phyloP scores from a whole-genome alignment of 2,329 filamentous ascomycete genomes.

The Xylariaceae sp. region DNA sequence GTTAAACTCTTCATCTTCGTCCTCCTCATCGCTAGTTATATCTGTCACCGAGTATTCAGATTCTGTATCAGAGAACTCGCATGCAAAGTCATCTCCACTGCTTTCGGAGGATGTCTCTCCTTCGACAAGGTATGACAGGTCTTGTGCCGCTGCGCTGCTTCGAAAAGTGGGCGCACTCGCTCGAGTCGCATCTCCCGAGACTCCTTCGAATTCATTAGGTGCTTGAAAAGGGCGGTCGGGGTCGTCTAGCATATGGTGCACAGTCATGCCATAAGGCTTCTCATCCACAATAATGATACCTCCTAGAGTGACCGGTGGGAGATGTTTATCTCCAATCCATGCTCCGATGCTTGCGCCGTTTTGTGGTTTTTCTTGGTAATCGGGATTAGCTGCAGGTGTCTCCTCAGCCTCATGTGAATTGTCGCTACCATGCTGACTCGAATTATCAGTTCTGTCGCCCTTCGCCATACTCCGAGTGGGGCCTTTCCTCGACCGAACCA shows the following conservation, averaged over 20 bases:
- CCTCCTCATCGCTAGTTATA: slow-evolving; percentile 60
- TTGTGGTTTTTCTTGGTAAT: slow-evolving; percentile 77
- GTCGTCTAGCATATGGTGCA: slow-evolving; percentile 93
- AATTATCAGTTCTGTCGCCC: slow-evolving; percentile 32
- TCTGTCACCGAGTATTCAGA: slow-evolving; percentile 46
- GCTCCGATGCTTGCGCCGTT: slow-evolving; percentile 95
- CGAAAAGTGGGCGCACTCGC: slow-evolving; percentile 29
- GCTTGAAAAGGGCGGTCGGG: slow-evolving; percentile 51
- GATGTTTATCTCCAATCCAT: slow-evolving; percentile 82
- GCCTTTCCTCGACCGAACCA: slow-evolving; percentile 64
- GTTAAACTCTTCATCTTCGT: slow-evolving; percentile 58
- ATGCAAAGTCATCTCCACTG: slow-evolving; percentile 61
- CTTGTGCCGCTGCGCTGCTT: slow-evolving; percentile 37
- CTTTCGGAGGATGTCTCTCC: slow-evolving; percentile 50
- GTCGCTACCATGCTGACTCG: slow-evolving; percentile 42
- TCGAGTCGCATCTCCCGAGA: slow-evolving; percentile 25
- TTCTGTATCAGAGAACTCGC: slow-evolving; percentile 68
- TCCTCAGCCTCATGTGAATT: slow-evolving; percentile 48
- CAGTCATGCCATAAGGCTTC: slow-evolving; percentile 89
- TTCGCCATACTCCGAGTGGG: slow-evolving; percentile 51
- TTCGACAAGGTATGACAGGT: slow-evolving; percentile 34
- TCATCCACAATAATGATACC: slow-evolving; percentile 86
- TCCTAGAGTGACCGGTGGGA: slow-evolving; percentile 90
- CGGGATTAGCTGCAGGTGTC: slow-evolving; percentile 66
- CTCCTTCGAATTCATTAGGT: slow-evolving; percentile 8